Base-by-base conservation (phyloP, 2,329 filamentous ascomycete genomes). In the Furcasterigmium furcatum region DNA sequence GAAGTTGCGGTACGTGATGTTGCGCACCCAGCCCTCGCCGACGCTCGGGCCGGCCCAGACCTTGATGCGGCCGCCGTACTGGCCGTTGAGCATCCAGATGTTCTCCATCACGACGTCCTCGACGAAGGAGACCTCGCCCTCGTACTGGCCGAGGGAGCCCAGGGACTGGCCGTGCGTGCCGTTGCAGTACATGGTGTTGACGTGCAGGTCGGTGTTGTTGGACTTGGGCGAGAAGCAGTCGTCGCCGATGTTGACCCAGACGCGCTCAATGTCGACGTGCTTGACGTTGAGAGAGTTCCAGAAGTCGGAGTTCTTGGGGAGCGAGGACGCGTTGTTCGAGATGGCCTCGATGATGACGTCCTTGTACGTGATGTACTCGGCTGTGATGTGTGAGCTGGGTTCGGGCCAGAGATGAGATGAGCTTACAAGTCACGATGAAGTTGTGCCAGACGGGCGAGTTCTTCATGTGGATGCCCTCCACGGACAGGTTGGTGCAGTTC, bases 201-300 rank as follows among this genome's bases (percentile, higher is more conserved):
- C 73, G 21, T 82, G 59, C 16, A 83, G 75, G 52, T 80, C 66
- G 32, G 77, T 80, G 52, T 68, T 74, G 62, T 84, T 84, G 9
- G 79, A 80, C 61, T 84, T 84, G 69, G 83, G 81, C 2, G 76
- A 78, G 34, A 84, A 76, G 49, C 81, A 84, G 58, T 85, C 73
- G 52, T 87, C 83, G 30, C 81, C 81, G 52, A 85, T 86, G 58
- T 81, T 72, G 48, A 87, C 50, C 50, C 50, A 52, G n/a, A 41
- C 46, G 9, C 50, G 48, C 38, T 52, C 44, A 10, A 52, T 46
- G 9, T 30, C 39, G 16, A 52, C 46, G 21, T 52, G 43, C 21
- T 52, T 46, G 30, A 52, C 48, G 39, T 52, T 52, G 7, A 52
- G 38, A 4, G 50, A 52, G 32, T 52, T 48, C 39, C 51, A 52